Evolutionary conservation across 495 filamentous ascomycete genomes (phyloP).

Genomic region (Aspergillus kassunensis): DNA sequence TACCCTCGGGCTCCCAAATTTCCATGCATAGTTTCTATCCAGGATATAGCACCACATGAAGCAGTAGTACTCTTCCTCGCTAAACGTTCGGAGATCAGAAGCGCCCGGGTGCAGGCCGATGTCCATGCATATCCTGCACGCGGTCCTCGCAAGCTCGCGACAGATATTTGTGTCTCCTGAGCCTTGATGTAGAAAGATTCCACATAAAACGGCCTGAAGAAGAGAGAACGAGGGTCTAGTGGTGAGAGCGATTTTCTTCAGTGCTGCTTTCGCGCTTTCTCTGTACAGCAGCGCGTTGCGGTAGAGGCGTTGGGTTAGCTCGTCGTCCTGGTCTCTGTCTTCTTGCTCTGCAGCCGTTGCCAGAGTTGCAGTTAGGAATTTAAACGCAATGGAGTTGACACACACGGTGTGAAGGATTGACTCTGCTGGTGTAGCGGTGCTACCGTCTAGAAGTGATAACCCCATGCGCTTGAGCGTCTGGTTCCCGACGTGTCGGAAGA

Average conservation of each 20-base stretch:
- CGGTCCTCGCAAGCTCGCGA: slow-evolving; percentile 17
- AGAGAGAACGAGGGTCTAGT: slow-evolving; percentile 10
- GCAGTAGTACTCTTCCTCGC: slow-evolving; percentile 22
- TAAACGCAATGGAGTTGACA: slow-evolving; percentile 18
- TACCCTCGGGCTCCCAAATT: slow-evolving; percentile 9
- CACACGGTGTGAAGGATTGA: slow-evolving; percentile 18
- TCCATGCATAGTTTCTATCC: slow-evolving; percentile 23
- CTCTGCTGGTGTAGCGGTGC: slow-evolving; percentile 6
- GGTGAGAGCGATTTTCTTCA: slow-evolving; percentile 16
- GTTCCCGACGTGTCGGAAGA: slow-evolving; percentile 19
- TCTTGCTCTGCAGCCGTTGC: not conserved
- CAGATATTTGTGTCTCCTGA: slow-evolving; percentile 17
- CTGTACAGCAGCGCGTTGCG: slow-evolving; percentile 11
- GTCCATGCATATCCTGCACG: slow-evolving; percentile 18
- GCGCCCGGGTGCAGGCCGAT: slow-evolving; percentile 9
- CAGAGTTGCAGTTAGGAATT: slow-evolving; percentile 17
- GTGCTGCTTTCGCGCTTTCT: slow-evolving; percentile 13
- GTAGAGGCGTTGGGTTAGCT: slow-evolving; percentile 10
- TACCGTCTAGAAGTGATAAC: slow-evolving; percentile 10
- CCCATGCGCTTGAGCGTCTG: slow-evolving; percentile 19
- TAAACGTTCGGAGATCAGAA: not conserved
- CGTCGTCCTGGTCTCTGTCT: slow-evolving; percentile 3
- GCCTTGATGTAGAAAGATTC: slow-evolving; percentile 22
- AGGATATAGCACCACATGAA: slow-evolving; percentile 25
- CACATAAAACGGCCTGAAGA: slow-evolving; percentile 17